Conservation (phyloP, 192 early-diverging fungal species). For the Coemansia sp. region DNA sequence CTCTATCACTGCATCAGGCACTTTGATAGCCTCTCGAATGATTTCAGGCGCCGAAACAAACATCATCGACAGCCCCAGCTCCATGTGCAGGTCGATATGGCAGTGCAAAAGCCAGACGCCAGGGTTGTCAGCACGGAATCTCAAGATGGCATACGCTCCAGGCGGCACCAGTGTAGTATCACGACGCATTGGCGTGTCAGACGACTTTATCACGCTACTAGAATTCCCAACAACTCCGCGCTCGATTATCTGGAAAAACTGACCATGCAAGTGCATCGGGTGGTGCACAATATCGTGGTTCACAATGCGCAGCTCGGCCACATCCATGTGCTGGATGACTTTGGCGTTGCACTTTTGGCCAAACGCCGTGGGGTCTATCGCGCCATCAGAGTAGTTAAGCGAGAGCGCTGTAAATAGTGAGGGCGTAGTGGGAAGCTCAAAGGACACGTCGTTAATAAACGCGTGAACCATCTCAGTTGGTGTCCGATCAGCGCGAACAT, state of each 20-base stretch:
- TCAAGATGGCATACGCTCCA: conserved; percentile 59
- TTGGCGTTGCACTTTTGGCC: conserved; percentile 58
- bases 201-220: conserved; percentile 12
- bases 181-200: conserved; percentile 55
- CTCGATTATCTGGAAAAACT: conserved; percentile 75
- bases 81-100: conserved; percentile 62
- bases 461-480: conserved; percentile 63
- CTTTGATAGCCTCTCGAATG: conserved; percentile 48
- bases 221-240: conserved; percentile 57
- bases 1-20: conserved; percentile 55
- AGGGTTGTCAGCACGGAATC: conserved; percentile 76
- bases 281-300: conserved; percentile 72
- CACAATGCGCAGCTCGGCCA: conserved; percentile 65
- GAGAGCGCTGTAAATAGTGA: conserved; percentile 62
- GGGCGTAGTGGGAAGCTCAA: conserved; percentile 60
- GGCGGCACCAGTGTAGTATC: conserved; percentile 67
- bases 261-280: conserved; percentile 82
- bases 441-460: conserved; percentile 70
- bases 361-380: conserved; percentile 55
- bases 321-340: conserved; percentile 60
- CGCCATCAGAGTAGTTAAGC: conserved; percentile 47
- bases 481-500: conserved; percentile 48
- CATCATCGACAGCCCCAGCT: conserved; percentile 66
- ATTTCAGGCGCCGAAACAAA: conserved; percentile 69
- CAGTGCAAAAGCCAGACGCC: conserved; percentile 87